These are phyloP conservation scores for Plasmodium gallinaceum DNA, from an alignment of 169 alveolate genomes.

Conservation along the genomic window DNA sequence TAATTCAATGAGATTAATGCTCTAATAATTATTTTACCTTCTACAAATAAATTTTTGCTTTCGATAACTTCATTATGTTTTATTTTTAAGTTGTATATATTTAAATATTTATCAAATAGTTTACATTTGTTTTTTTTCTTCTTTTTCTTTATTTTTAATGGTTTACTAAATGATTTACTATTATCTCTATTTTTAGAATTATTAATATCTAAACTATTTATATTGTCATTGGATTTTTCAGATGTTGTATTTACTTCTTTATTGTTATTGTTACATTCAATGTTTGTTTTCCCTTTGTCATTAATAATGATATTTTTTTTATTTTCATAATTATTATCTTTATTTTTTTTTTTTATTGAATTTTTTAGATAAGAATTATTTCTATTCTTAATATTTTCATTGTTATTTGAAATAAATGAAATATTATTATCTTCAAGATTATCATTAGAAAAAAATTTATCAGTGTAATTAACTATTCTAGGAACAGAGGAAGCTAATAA, in stretches of 20 bases:
- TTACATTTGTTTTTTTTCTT: slow-evolving; percentile 6
- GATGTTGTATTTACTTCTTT: neutral
- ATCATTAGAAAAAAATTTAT: neutral
- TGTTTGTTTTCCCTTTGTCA: neutral
- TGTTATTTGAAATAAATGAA: neutral
- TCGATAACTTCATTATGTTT: slow-evolving; percentile 50
- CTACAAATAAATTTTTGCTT: slow-evolving; percentile 20
- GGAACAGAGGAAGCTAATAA: slow-evolving; percentile 52
- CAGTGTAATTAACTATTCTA: slow-evolving; percentile 10
- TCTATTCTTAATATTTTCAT: too few relatives aligned
- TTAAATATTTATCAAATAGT: neutral
- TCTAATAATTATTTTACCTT: slow-evolving; percentile 54
- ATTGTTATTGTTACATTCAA: neutral
- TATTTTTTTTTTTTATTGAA: neutral
- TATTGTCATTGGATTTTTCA: too few relatives aligned
- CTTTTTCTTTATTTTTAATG: neutral
- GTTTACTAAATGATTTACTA: neutral
- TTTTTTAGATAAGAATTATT: neutral
- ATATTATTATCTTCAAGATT: neutral
- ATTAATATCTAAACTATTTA: too few relatives aligned
- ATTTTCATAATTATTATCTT: neutral
- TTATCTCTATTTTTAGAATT: neutral
- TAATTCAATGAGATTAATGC: slow-evolving; percentile 35
- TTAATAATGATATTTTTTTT: neutral
- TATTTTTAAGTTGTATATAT: slow-evolving; percentile 37